These are phyloP conservation scores for Zanthoxylum bungeanum DNA, from an alignment of 345 rosid genomes.

Conservation along the genomic window DNA sequence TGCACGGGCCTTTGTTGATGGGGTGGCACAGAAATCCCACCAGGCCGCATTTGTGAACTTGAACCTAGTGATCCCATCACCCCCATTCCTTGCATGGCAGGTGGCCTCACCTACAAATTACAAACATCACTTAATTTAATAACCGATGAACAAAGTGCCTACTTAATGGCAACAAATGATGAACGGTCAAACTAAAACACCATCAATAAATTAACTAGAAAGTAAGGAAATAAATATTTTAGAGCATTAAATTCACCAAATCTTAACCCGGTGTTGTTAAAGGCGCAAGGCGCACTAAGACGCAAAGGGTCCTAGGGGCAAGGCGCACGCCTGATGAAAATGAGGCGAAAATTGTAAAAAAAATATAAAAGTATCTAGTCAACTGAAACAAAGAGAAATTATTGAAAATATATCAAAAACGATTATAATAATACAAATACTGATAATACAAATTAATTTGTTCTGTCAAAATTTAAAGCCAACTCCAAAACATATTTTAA, in stretches of 20 bases:
- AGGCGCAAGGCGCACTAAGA: too few species aligned
- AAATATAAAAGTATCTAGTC: too few species aligned
- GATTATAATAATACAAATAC: too few species aligned
- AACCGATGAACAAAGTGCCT: not conserved
- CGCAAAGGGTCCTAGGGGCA: too few species aligned
- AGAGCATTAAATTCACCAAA: not conserved
- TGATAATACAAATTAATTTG: too few species aligned
- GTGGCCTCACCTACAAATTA: conserved; percentile 43
- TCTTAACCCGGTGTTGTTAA: too few species aligned
- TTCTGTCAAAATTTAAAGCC: too few species aligned
- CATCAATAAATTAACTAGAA: not conserved
- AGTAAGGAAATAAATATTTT: not conserved
- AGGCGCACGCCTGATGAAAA: too few species aligned
- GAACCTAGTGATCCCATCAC: conserved; percentile 64
- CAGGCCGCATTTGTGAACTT: conserved; percentile 61
- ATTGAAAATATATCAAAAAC: too few species aligned
- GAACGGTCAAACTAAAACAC: not conserved
- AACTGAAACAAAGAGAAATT: too few species aligned
- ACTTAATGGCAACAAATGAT: not conserved
- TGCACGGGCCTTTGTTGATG: conserved; percentile 82
- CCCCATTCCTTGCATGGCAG: conserved; percentile 64
- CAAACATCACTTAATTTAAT: not conserved
- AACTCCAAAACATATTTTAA: too few species aligned
- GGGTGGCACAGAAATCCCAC: conserved; percentile 57
- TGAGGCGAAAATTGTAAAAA: too few species aligned